Percentiles rank a stretch among this genome's conserved stretches.
phyloP scores from a whole-genome alignment of 257 asterid genomes.

The Lycium ferocissimum region DNA sequence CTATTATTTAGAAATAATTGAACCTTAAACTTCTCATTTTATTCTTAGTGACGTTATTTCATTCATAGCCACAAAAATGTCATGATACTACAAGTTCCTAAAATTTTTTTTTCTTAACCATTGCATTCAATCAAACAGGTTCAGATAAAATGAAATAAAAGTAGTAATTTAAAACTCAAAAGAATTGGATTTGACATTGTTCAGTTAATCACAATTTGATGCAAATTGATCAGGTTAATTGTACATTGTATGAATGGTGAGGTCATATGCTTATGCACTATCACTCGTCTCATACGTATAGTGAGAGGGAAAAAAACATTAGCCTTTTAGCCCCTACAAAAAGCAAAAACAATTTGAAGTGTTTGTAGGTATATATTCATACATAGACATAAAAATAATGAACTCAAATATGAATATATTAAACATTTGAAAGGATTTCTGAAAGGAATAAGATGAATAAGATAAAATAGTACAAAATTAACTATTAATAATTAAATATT shows the following conservation, averaged over 20 bases:
- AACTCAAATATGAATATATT: not conserved
- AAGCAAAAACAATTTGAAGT: not conserved
- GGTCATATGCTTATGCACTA: not conserved
- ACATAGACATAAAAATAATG: not conserved
- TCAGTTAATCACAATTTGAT: not conserved
- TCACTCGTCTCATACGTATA: not conserved
- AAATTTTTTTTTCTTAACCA: no score
- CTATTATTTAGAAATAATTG: no score
- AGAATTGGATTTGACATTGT: not conserved
- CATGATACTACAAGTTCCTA: no score
- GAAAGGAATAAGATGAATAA: not conserved
- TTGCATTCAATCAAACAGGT: no score
- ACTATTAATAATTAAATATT: not conserved
- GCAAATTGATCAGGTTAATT: not conserved
- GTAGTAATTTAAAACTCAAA: not conserved
- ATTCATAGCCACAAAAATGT: no score
- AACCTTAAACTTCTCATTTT: no score
- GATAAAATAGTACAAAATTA: not conserved
- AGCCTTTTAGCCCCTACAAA: not conserved
- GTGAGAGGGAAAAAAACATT: not conserved
- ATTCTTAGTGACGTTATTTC: no score
- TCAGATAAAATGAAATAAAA: no score
- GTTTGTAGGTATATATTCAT: constrained; percentile 8
- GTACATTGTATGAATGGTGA: not conserved
- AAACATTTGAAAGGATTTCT: not conserved